Conservation (phyloP, 2,329 filamentous ascomycete genomes). For the Thielaviopsis ethacetica region DNA sequence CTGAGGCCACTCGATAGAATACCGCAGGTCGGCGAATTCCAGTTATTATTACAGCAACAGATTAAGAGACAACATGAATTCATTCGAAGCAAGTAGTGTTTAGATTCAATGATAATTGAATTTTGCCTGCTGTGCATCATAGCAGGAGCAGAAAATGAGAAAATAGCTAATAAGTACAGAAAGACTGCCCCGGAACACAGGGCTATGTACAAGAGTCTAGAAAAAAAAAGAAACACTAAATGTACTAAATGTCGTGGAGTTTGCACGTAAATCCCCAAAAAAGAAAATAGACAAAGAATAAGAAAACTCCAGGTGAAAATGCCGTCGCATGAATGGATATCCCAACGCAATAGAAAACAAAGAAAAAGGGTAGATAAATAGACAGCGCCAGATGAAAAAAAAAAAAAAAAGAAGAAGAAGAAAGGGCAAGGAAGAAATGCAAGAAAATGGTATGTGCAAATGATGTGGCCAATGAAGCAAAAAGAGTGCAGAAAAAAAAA, state of each 20-base stretch:
- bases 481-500: neutral
- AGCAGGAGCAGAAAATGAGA: too few relatives aligned
- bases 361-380: neutral
- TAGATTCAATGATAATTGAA: too few relatives aligned
- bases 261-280: neutral
- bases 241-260: neutral
- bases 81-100: too few relatives aligned
- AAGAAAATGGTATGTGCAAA: neutral
- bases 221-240: neutral
- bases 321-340: neutral
- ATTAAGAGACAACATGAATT: too few relatives aligned
- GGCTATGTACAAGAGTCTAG: neutral
- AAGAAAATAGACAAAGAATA: neutral
- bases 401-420: conserved; percentile 1
- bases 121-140: too few relatives aligned
- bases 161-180: neutral
- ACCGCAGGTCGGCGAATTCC: too few relatives aligned
- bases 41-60: too few relatives aligned
- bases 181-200: neutral
- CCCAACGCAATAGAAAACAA: neutral
- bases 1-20: too few relatives aligned
- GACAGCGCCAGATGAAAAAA: neutral
- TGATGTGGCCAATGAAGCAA: neutral
- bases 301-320: neutral
- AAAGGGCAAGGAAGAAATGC: neutral